phyloP scores from a whole-genome alignment of 2,329 filamentous ascomycete genomes.

The Sarocladiaceae sp. region DNA sequence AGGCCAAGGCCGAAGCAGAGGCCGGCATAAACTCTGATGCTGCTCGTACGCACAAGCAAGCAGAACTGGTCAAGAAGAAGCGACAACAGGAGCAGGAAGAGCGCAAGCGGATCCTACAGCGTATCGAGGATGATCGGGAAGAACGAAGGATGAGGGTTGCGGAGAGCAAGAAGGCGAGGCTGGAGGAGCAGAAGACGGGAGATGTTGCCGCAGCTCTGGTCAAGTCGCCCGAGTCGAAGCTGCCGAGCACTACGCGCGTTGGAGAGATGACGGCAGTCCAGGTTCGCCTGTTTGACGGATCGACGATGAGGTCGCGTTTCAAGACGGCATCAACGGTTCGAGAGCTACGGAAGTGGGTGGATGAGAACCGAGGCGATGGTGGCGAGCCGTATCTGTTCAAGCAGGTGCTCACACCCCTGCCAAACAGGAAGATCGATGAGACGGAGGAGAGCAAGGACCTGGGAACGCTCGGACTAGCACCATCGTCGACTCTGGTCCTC shows the following conservation, averaged over 20 bases:
- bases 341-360: constrained; percentile 73
- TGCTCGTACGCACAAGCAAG: constrained; percentile 37
- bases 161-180: constrained; percentile 37
- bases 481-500: constrained; percentile 77
- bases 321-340: constrained; percentile 54
- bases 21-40: constrained; percentile 24
- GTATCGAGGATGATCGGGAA: constrained; percentile 70
- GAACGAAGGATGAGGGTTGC: constrained; percentile 55
- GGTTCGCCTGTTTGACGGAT: constrained; percentile 78
- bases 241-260: constrained; percentile 20
- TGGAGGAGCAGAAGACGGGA: constrained; percentile 20
- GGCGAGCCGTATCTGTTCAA: constrained; percentile 73
- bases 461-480: constrained; percentile 63
- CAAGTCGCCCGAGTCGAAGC: constrained; percentile 25
- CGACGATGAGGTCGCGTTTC: constrained; percentile 69
- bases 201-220: constrained; percentile 23
- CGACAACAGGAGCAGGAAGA: constrained; percentile 63
- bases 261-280: constrained; percentile 52
- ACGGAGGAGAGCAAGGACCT: constrained; percentile 67
- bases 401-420: constrained; percentile 71
- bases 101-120: constrained; percentile 62
- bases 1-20: constrained; percentile 35
- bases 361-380: constrained; percentile 51
- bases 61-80: constrained; percentile 49
- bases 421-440: constrained; percentile 67